Evolutionary conservation across 2,329 filamentous ascomycete species (phyloP), one percentile per base, ranked within the genome.

Genomic region (Fusarium coffeatum): DNA sequence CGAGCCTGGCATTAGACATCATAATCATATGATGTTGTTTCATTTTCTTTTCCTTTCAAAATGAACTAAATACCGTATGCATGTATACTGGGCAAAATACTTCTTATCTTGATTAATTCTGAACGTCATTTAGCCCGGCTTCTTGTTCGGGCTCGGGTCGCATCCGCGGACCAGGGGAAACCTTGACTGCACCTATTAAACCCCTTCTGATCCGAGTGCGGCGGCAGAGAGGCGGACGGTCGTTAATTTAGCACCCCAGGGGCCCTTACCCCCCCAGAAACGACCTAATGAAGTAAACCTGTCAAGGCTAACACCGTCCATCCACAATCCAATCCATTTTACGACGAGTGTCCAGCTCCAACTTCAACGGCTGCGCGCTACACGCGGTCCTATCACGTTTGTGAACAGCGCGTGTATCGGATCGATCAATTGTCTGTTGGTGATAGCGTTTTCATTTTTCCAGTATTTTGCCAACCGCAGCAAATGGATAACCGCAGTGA

Each of bases 81-180:
- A 22, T 18, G 32, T 37, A 18, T 37, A 37, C 34, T 37, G 30
- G 34, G 34, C 18, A 37, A 37, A 37, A 37, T 37, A 37, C 18
- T n/a, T 37, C 10, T 37, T 37, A n/a, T 37, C 34, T 37, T 11
- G 9, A n/a, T 37, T 28, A 41, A 30, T 50, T 34, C 60, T 53
- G 12, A 41, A 41, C 54, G 30, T 59, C 60, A 65, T 59, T 55
- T 43, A 16, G 34, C 50, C 42, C 37, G 37, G 23, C 27, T 50
- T 23, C 43, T 65, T 37, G 34, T 57, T 41, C 37, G 46, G 43
- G 27, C 53, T 58, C 62, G 55, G 66, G 48, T 69, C 51, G 55
- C 60, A 69, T 69, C 66, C 66, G 60, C 66, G 66, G 66, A 55
- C 60, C 55, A 69, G 66, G 66, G 65, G 55, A 66, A 47, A 51